These are phyloP conservation scores for Agrocybe pediades DNA, from an alignment of 768 basidiomycete species.

Conservation along the genomic window DNA sequence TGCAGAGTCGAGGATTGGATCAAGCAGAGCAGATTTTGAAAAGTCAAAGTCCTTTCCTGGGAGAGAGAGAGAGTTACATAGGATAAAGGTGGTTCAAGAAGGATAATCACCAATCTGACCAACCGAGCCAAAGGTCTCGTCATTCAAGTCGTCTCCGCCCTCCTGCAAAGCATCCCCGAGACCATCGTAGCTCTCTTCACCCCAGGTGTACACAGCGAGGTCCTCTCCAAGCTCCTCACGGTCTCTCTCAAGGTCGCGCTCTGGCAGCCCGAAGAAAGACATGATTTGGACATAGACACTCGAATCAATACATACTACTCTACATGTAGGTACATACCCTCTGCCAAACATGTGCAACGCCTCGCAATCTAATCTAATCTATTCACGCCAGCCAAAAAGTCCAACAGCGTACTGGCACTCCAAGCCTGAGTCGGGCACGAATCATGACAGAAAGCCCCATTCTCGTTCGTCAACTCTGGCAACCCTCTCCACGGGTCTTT, in stretches of 20 bases:
- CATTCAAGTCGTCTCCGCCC: constrained; percentile 90
- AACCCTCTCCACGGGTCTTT: constrained; percentile 90
- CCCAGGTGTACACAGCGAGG: constrained; percentile 90
- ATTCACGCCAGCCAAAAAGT: constrained; percentile 77
- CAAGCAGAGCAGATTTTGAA: constrained; percentile 43
- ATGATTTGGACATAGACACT: constrained; percentile 43
- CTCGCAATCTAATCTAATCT: constrained; percentile 24
- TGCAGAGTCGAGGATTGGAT: too few species aligned
- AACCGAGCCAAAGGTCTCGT: constrained; percentile 89
- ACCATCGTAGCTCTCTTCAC: constrained; percentile 87
- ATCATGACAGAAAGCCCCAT: constrained; percentile 82
- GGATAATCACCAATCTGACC: constrained; percentile 67
- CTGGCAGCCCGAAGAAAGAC: constrained; percentile 87
- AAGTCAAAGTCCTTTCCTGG: constrained; percentile 94
- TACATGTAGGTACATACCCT: constrained; percentile 12
- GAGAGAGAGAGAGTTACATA: constrained; percentile 13
- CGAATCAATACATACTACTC: constrained; percentile 16
- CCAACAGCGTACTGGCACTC: constrained; percentile 91
- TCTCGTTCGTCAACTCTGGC: constrained; percentile 88
- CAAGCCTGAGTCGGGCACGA: constrained; percentile 96
- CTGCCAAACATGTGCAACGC: constrained; percentile 26
- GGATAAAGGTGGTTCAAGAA: not conserved
- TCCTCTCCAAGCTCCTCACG: constrained; percentile 55
- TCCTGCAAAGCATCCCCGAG: constrained; percentile 88
- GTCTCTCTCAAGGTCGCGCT: constrained; percentile 57